Percentiles rank a stretch among this genome's conserved stretches.
These are phyloP conservation scores for Zygotorulaspora chibaensis DNA, from an alignment of 805 yeast species.

Conservation along the genomic window DNA sequence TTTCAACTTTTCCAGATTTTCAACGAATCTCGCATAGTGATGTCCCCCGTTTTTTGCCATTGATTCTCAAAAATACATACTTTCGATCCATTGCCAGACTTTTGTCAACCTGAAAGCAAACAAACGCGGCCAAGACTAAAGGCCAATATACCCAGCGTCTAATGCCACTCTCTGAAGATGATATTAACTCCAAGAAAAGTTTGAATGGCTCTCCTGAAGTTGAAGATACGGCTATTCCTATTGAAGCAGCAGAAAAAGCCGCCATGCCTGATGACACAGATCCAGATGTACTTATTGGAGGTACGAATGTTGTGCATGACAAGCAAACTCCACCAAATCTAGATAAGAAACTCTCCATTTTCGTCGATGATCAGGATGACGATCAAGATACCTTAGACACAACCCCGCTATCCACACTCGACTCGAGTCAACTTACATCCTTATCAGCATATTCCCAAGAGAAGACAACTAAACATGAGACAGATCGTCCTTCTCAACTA, in stretches of 20 bases:
- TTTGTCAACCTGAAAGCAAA: too few species aligned
- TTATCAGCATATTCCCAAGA: constrained; percentile 7
- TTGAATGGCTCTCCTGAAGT: background rate
- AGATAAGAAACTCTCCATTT: background rate
- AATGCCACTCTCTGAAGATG: too few species aligned
- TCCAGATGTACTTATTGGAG: constrained; percentile 12
- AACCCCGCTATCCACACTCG: background rate
- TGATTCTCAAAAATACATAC: too few species aligned
- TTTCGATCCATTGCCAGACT: too few species aligned
- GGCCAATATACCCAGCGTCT: too few species aligned
- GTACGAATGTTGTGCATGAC: constrained; percentile 5
- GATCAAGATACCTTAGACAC: background rate
- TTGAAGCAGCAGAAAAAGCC: background rate
- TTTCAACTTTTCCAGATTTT: too few species aligned
- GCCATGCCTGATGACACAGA: background rate
- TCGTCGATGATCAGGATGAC: background rate
- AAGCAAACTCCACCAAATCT: background rate
- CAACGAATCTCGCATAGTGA: too few species aligned
- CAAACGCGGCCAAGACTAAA: too few species aligned
- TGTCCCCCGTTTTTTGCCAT: too few species aligned
- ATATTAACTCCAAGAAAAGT: background rate
- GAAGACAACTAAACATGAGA: constrained; percentile 1
- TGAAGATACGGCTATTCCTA: background rate
- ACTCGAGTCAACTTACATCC: background rate
- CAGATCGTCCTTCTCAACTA: background rate